These are phyloP conservation scores for Hemisphaericaspora lyxosophila DNA, from an alignment of 1,139 yeast species.

Conservation along the genomic window DNA sequence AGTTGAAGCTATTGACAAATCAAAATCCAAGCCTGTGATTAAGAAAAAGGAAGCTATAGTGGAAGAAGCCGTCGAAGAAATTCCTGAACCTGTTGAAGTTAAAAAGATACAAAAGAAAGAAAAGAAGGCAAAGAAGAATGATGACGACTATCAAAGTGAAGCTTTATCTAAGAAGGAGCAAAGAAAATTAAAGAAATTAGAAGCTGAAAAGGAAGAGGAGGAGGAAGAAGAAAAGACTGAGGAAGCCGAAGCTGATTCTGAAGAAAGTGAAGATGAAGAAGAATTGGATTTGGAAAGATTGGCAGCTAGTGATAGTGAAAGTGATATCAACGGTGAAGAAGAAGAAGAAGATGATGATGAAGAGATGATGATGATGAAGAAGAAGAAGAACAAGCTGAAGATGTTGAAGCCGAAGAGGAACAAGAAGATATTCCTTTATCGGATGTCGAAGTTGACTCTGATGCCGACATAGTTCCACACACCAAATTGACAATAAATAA, in stretches of 20 bases:
- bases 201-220: constrained; percentile 19
- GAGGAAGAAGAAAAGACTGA: constrained; percentile 23
- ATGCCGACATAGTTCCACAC: constrained; percentile 86
- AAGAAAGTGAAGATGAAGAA: constrained; percentile 25
- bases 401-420: constrained; percentile 40
- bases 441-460: constrained; percentile 79
- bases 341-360: constrained; percentile 43
- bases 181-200: constrained; percentile 58
- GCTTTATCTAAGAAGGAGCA: constrained; percentile 62
- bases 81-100: constrained; percentile 6
- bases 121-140: constrained; percentile 18
- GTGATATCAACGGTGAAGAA: constrained; percentile 42
- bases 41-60: constrained; percentile 11
- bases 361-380: constrained; percentile 47
- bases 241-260: constrained; percentile 27
- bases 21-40: constrained; percentile 24
- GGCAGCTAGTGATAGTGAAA: constrained; percentile 52
- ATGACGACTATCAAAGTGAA: constrained; percentile 46
- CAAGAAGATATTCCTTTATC: constrained; percentile 73
- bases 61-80: constrained; percentile 8
- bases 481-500: constrained; percentile 83
- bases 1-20: constrained; percentile 25
- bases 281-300: constrained; percentile 54
- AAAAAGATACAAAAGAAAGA: constrained; percentile 16
- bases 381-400: constrained; percentile 46